Evolutionary conservation across 208 protist genomes (phyloP), one percentile per base, ranked within the genome.

Genomic region (Leishmania martiniquensis): DNA sequence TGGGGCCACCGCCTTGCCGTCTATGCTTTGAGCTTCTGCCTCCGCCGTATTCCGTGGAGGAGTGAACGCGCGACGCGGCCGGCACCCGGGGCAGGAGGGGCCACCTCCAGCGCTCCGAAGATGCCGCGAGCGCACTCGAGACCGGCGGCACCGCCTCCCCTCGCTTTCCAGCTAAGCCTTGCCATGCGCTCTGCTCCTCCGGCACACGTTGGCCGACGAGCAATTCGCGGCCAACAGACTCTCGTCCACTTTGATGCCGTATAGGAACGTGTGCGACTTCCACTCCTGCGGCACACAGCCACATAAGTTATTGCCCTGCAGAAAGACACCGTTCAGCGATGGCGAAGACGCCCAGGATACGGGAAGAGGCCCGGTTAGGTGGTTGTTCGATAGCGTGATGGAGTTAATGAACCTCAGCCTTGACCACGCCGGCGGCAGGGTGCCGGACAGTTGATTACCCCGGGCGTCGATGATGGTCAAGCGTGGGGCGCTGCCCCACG

Each of bases 401-500:
- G 65, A 69, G 65, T 42, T 69, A 10, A 69, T 29, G 5, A 9
- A 29, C 65, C 25, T 20, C 25, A 69, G 65, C 29, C 65, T 69
- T 22, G 39, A 47, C 65, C 65, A 69, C 25, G 34, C 25, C 42
- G 65, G 25, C 42, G 65, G 65, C 42, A 69, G 22, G 6, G 65
- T 69, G 9, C 65, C 65, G 42, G 29, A 54, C n/a, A 79, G 51
- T 29, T 60, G 9, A 51, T 74, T 74, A 9, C 59, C n/a, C 42
- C 34, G 22, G 47, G 63, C 42, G 32, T 66, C 42, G 1, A 84
- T 17, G 34, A 59, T 79, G 39, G 54, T 25, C 15, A 84, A 74
- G 3, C 52, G 29, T 10, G 25, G 7, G 15, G 77, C 69, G 37
- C 25, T 49, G 49, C 60, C 52, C 80, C 80, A 80, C 45, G 20